Conservation (phyloP, 495 filamentous ascomycete species). For the Daldinia loculata region DNA sequence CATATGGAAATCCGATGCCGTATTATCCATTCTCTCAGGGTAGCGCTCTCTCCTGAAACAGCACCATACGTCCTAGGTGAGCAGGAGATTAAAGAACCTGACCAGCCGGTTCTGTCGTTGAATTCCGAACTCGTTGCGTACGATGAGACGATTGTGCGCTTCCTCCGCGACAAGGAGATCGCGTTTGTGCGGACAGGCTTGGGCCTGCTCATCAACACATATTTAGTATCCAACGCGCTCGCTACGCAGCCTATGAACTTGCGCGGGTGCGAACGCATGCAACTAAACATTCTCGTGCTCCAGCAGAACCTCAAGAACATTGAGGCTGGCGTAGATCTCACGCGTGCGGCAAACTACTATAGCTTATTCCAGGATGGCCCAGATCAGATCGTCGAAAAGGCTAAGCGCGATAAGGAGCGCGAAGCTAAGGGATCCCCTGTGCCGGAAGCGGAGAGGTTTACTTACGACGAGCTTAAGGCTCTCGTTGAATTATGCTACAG, state of each 20-base stretch:
- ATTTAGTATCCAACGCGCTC: constrained; percentile 70
- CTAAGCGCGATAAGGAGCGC: constrained; percentile 60
- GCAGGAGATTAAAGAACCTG: constrained; percentile 79
- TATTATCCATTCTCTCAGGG: constrained; percentile 72
- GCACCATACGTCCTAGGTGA: constrained; percentile 77
- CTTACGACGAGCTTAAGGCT: constrained; percentile 83
- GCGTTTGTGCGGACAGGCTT: constrained; percentile 78
- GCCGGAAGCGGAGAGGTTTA: constrained; percentile 63
- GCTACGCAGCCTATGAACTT: constrained; percentile 75
- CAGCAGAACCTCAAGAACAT: constrained; percentile 96
- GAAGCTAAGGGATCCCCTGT: constrained; percentile 45
- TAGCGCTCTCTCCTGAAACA: constrained; percentile 61
- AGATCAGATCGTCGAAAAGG: constrained; percentile 71
- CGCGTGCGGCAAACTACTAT: constrained; percentile 76
- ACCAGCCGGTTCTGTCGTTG: constrained; percentile 76
- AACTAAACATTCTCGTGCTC: constrained; percentile 89
- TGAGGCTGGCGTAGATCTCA: constrained; percentile 74
- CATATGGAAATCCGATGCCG: constrained; percentile 88
- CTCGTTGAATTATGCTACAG: constrained; percentile 88
- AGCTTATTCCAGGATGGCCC: constrained; percentile 81
- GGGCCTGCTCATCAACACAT: constrained; percentile 72
- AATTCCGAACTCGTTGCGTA: constrained; percentile 83
- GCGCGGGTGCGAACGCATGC: constrained; percentile 80
- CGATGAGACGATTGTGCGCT: constrained; percentile 78
- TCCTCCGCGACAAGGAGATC: constrained; percentile 71